Base-by-base conservation (phyloP, 2,329 filamentous ascomycete genomes). In the Lasiodiplodia citricola region DNA sequence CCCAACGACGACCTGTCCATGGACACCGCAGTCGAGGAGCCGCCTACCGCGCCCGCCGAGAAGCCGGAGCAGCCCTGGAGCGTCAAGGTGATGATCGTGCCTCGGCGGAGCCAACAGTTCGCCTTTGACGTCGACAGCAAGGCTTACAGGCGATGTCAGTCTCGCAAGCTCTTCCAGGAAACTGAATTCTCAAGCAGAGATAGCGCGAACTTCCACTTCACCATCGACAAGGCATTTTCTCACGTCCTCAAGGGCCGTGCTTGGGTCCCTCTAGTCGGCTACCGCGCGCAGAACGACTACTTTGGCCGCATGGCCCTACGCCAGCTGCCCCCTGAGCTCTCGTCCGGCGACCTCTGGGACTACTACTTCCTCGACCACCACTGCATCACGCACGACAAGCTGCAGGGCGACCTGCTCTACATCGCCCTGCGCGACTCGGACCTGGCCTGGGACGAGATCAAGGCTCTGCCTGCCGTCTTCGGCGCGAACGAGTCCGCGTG, bases 301-400 rank as follows among this genome's bases (percentile, higher is more conserved):
- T 79, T 79, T 64, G 78, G 78, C 41, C 78, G 78, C 52, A 81
- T 81, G 75, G 76, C 76, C n/a, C 75, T 81, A 1, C 73, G 74
- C 3, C 71, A 76, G 28, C 74, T 81, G 2, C 75, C 78, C 2
- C 72, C 74, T 21, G 76, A 80, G 50, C 74, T 78, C 50, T 70
- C 75, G 41, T 73, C 77, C 55, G 74, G 75, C n/a, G 73, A 74
- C 52, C 73, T 80, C 3, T 81, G 80, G 80, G 78, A 81, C 63
- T 79, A 79, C 55, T 74, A 76, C 3, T 81, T 81, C 68, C 72
- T 81, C 28, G 79, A 80, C 47, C 76, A 80, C 38, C 78, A 81
- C 68, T 81, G 80, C 69, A 78, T 81, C 54, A 76, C 78, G 11
- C 78, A 80, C 70, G 79, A 81, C 72, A 81, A 81, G 71, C 75